Evolutionary conservation across 805 yeast species (phyloP).

Genomic region (Pichia cabralensis): DNA sequence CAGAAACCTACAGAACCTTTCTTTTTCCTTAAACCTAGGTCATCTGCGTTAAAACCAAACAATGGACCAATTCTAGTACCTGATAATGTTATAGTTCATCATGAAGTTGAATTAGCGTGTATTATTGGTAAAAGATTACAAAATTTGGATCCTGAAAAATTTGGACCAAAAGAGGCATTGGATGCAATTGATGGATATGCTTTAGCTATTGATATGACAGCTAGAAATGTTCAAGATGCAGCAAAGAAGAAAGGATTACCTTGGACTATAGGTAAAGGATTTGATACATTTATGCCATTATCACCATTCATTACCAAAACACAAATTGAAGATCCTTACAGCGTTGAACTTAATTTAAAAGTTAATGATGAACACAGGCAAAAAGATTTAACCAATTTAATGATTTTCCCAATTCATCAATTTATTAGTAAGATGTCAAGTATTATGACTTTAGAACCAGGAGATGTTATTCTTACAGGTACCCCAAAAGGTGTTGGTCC

Average conservation of each 20-base stretch:
- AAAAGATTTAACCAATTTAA: constrained; percentile 64
- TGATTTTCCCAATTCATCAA: constrained; percentile 82
- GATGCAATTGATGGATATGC: constrained; percentile 82
- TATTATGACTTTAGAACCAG: constrained; percentile 86
- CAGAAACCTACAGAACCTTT: constrained; percentile 78
- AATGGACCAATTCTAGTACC: constrained; percentile 80
- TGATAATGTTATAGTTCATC: constrained; percentile 69
- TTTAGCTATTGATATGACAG: constrained; percentile 88
- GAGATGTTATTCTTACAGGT: constrained; percentile 89
- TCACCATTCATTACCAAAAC: constrained; percentile 60
- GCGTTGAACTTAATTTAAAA: constrained; percentile 49
- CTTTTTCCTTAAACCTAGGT: constrained; percentile 83
- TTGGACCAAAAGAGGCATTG: constrained; percentile 57
- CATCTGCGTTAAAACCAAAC: constrained; percentile 57
- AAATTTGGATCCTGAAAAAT: constrained; percentile 45
- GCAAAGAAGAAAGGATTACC: constrained; percentile 93
- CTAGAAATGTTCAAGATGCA: constrained; percentile 89
- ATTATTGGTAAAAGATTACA: constrained; percentile 55
- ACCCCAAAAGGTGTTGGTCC: constrained; percentile 98
- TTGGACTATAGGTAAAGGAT: constrained; percentile 95
- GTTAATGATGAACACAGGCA: constrained; percentile 69
- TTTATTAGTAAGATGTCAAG: constrained; percentile 72
- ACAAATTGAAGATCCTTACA: constrained; percentile 62
- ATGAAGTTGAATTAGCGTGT: constrained; percentile 88
- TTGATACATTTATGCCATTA: constrained; percentile 92